A percentile compares a stretch with the other conserved stretches of the same genome.
Conservation (phyloP, 1,284 basidiomycete species). For the Apiotrichum sp. region DNA sequence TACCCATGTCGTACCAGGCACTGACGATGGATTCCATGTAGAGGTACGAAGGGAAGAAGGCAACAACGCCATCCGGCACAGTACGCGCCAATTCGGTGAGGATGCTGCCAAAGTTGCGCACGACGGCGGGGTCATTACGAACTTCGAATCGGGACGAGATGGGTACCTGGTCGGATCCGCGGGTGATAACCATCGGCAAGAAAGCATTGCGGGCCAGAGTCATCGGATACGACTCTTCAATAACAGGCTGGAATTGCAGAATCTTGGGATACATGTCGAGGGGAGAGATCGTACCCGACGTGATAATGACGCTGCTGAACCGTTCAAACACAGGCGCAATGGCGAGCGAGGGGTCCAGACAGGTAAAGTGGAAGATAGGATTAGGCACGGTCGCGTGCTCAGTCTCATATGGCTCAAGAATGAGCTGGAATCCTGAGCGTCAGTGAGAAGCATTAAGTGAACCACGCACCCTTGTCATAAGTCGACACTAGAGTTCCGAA, state of each 20-base stretch:
- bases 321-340: slow-evolving; percentile 98
- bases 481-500: slow-evolving; percentile 97
- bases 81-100: slow-evolving; percentile 96
- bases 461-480: slow-evolving; percentile 79
- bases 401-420: slow-evolving; percentile 97
- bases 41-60: slow-evolving; percentile 98
- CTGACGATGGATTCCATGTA: slow-evolving; percentile 99
- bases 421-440: slow-evolving; percentile 78
- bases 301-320: slow-evolving; percentile 97
- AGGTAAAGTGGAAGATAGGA: slow-evolving; percentile 97
- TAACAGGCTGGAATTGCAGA: slow-evolving; percentile 94
- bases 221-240: slow-evolving; percentile 98
- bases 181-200: slow-evolving; percentile 94
- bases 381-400: slow-evolving; percentile 98
- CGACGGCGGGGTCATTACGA: slow-evolving; percentile 96
- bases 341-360: slow-evolving; percentile 93
- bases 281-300: slow-evolving; percentile 96
- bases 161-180: slow-evolving; percentile 96
- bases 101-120: slow-evolving; percentile 97
- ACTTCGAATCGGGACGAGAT: slow-evolving; percentile 99
- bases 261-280: slow-evolving; percentile 99
- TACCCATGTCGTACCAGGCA: slow-evolving; percentile 99
- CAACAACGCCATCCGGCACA: slow-evolving; percentile 98
- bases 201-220: slow-evolving; percentile 95
- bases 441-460: slow-evolving; percentile 1